phyloP scores from a whole-genome alignment of 768 basidiomycete species.

The Brasilioporus rufonigricans region DNA sequence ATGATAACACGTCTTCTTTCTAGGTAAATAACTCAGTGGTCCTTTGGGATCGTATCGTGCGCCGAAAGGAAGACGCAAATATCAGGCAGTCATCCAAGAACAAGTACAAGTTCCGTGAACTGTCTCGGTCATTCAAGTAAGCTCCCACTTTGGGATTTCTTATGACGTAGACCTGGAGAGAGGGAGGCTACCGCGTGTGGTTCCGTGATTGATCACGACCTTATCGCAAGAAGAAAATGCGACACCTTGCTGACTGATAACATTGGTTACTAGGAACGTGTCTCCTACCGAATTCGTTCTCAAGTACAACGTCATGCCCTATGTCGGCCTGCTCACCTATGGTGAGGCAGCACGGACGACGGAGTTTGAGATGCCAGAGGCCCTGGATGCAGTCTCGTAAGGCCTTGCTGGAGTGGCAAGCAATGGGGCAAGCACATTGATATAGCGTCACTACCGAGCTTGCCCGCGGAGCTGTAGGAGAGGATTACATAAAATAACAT shows the following conservation, averaged over 20 bases:
- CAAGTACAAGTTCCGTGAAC: constrained; percentile 82
- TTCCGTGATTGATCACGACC: constrained; percentile 10
- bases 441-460: constrained; percentile 14
- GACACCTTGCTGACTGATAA: constrained; percentile 16
- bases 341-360: constrained; percentile 63
- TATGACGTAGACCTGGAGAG: background rate
- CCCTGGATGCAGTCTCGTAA: constrained; percentile 31
- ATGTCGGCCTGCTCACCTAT: constrained; percentile 75
- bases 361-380: constrained; percentile 36
- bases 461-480: constrained; percentile 17
- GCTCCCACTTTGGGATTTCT: constrained; percentile 27
- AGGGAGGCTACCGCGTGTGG: constrained; percentile 20
- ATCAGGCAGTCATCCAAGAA: constrained; percentile 55
- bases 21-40: constrained; percentile 77
- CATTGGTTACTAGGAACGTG: constrained; percentile 48
- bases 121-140: constrained; percentile 72
- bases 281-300: constrained; percentile 67
- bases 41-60: constrained; percentile 89
- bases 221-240: constrained; percentile 12
- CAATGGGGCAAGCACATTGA: background rate
- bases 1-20: constrained; percentile 14
- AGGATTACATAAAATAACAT: constrained; percentile 19
- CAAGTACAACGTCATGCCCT: constrained; percentile 90
- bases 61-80: constrained; percentile 71
- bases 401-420: background rate